Evolutionary conservation across 176 grass and related monocot species (phyloP), one percentile per base, ranked within the genome.

Genomic region (Juncus effusus): DNA sequence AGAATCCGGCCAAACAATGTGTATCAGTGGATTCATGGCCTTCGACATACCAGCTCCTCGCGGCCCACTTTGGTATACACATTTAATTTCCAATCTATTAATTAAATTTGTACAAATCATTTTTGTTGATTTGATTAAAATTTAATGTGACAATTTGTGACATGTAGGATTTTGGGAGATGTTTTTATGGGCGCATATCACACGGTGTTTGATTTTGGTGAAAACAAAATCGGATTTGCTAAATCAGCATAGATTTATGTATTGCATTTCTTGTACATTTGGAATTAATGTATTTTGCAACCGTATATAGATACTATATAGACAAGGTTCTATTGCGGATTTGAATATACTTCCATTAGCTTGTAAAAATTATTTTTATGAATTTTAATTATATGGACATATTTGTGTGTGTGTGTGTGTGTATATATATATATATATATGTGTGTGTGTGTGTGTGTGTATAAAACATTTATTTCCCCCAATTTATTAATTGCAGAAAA

Each of bases 121-220:
- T 55, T 3, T 38, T 3, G 4, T 9, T 65, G 1, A 10, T 65
- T 7, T 68, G 44, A 38, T 14, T 4, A 60, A 16, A 40, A 4
- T 13, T 44, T 4, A 7, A 60, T 38, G 11, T 9, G 9, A 4
- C 5, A 69, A 5, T 28, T 7, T 44, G 7, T 42, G 10, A 35
- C 36, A 36, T 75, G 19, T 67, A 97, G 94, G 94, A 97, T 97
- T 67, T 86, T 97, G 73, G 94, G 94, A 35, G 94, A 97, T 84
- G 94, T 97, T 16, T 97, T 97, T 75, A 93, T 97, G 94, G 88
- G 94, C 11, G 88, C 85, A 39, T 97, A 97, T 74, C 94, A 97
- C 64, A 97, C 88, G 0, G 80, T 97, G 44, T 97, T 97, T 10
- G 88, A 97, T 72, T 92, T 97, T 2, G 94, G 88, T 10, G 60